phyloP scores from a whole-genome alignment of 2,329 filamentous ascomycete species.

The Aulographum hederae region DNA sequence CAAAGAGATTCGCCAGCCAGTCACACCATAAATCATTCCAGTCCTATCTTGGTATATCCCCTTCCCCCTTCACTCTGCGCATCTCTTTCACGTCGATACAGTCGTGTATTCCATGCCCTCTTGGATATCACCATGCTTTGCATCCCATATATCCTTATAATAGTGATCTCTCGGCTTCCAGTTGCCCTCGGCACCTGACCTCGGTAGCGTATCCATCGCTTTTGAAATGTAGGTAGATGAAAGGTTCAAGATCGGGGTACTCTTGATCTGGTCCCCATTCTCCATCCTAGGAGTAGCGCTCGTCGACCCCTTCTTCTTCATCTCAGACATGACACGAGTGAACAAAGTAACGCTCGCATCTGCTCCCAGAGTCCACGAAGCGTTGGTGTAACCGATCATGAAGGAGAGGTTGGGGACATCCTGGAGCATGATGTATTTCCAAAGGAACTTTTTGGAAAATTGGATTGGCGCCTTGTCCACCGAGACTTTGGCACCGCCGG shows the following conservation, averaged over 20 bases:
- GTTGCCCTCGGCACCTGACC: slow-evolving; percentile 24
- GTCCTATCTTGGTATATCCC: too few species aligned
- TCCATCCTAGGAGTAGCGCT: slow-evolving; percentile 25
- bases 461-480: slow-evolving; percentile 32
- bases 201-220: slow-evolving; percentile 24
- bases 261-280: slow-evolving; percentile 16
- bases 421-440: slow-evolving; percentile 43
- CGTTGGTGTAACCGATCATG: slow-evolving; percentile 41
- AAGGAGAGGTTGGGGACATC: slow-evolving; percentile 42
- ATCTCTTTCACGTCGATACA: too few species aligned
- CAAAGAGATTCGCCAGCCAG: too few species aligned
- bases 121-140: slow-evolving; percentile 22
- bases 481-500: slow-evolving; percentile 30
- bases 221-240: slow-evolving; percentile 33
- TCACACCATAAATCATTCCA: too few species aligned
- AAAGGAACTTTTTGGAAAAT: slow-evolving; percentile 33
- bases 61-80: too few species aligned
- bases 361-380: slow-evolving; percentile 43
- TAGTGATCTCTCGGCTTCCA: slow-evolving; percentile 27
- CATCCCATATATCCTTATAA: slow-evolving; percentile 23
- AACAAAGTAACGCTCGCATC: slow-evolving; percentile 34
- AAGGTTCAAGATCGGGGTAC: slow-evolving; percentile 25
- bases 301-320: slow-evolving; percentile 24
- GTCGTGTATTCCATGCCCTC: slow-evolving; percentile 22
- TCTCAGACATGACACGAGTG: slow-evolving; percentile 31